Evolutionary conservation across 768 basidiomycete species (phyloP).

Genomic region (Tricholoma sp.): DNA sequence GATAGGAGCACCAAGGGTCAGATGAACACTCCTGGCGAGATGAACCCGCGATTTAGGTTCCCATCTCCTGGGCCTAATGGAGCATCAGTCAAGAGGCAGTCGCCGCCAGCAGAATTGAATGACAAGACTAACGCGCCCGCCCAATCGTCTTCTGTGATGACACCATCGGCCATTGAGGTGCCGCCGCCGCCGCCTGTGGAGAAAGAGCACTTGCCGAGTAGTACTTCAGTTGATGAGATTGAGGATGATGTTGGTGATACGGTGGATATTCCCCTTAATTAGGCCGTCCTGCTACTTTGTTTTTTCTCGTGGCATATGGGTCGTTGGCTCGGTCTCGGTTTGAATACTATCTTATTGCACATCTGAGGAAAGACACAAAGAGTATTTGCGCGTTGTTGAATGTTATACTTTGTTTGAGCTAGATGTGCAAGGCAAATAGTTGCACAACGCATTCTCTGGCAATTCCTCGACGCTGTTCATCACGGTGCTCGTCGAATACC

Average conservation of each 20-base stretch:
- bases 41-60: slow-evolving; percentile 76
- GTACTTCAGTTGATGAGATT: slow-evolving; percentile 38
- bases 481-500: neutral
- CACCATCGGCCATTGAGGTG: slow-evolving; percentile 66
- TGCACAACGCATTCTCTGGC: too few species aligned
- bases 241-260: slow-evolving; percentile 80
- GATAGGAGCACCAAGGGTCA: slow-evolving; percentile 22
- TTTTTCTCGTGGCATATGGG: neutral
- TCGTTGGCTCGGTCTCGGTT: neutral
- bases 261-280: slow-evolving; percentile 61
- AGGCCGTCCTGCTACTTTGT: neutral
- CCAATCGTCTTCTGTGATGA: slow-evolving; percentile 32
- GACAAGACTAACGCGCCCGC: slow-evolving; percentile 10
- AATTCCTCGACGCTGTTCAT: neutral
- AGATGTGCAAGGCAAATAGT: neutral
- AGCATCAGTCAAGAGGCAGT: slow-evolving; percentile 14
- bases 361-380: too few species aligned
- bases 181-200: slow-evolving; percentile 77
- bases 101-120: slow-evolving; percentile 26
- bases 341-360: neutral
- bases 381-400: neutral
- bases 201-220: slow-evolving; percentile 50
- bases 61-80: slow-evolving; percentile 34
- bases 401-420: neutral
- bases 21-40: slow-evolving; percentile 61